These are phyloP conservation scores for Glutinoglossum americanum DNA, from an alignment of 495 filamentous ascomycete species.

Conservation along the genomic window DNA sequence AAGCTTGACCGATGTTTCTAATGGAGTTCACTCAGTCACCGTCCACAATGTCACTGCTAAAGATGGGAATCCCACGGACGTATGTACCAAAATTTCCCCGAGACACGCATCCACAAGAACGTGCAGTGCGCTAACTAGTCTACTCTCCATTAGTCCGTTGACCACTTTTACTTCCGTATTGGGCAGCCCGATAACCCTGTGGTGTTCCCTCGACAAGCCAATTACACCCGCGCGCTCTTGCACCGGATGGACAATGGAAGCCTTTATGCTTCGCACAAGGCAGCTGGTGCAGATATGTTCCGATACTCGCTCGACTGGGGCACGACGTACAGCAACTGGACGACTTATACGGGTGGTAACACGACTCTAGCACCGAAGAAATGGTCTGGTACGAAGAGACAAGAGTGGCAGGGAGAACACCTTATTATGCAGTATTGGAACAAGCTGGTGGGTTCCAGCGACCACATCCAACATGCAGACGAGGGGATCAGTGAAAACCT, in stretches of 20 bases:
- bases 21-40: conserved; percentile 26
- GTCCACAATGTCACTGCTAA: conserved; percentile 23
- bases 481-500: conserved; percentile 17
- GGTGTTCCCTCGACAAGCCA: conserved; percentile 32
- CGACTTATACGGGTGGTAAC: conserved; percentile 27
- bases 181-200: conserved; percentile 30
- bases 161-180: conserved; percentile 30
- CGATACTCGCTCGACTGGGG: conserved; percentile 16
- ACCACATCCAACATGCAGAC: conserved; percentile 43
- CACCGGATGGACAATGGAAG: conserved; percentile 18
- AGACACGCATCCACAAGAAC: background rate
- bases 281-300: conserved; percentile 17
- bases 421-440: conserved; percentile 48
- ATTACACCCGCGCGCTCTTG: conserved; percentile 34
- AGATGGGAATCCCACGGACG: conserved; percentile 20
- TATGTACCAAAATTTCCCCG: background rate
- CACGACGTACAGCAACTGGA: conserved; percentile 34
- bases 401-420: conserved; percentile 44
- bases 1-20: conserved; percentile 18
- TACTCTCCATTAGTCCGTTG: conserved; percentile 12
- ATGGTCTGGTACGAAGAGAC: conserved; percentile 40
- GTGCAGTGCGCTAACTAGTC: background rate
- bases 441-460: conserved; percentile 38
- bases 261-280: conserved; percentile 21
- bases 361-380: conserved; percentile 21